Evolutionary conservation across 169 alveolate genomes (phyloP).

Genomic region (Eimeria brunetti): DNA sequence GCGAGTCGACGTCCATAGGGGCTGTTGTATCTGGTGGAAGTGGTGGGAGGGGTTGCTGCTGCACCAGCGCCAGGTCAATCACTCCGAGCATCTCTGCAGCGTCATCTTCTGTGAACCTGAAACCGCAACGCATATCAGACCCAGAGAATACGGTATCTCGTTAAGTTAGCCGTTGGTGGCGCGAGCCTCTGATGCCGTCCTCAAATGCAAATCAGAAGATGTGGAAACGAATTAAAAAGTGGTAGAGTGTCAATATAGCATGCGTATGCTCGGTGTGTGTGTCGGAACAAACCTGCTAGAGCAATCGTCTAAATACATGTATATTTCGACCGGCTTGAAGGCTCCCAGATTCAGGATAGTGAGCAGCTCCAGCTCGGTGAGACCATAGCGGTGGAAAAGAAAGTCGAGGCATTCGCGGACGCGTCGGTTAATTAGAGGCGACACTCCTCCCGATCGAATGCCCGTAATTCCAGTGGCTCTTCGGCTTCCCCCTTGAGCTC

Average conservation of each 20-base stretch:
- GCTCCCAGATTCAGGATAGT: slow-evolving; percentile 58
- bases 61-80: slow-evolving; percentile 66
- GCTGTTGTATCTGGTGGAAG: background rate
- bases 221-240: background rate
- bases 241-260: background rate
- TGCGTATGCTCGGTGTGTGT: background rate
- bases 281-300: slow-evolving; percentile 34
- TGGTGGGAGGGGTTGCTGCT: slow-evolving; percentile 57
- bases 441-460: slow-evolving; percentile 19
- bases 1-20: slow-evolving; percentile 36
- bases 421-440: slow-evolving; percentile 37
- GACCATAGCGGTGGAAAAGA: slow-evolving; percentile 50
- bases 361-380: slow-evolving; percentile 52
- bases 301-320: slow-evolving; percentile 60
- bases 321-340: slow-evolving; percentile 64
- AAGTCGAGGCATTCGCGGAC: slow-evolving; percentile 58
- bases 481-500: background rate
- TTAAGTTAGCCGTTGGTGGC: background rate
- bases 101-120: slow-evolving; percentile 67
- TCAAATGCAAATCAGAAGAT: background rate
- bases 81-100: slow-evolving; percentile 48
- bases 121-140: background rate
- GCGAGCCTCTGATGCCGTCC: background rate
- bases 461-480: slow-evolving; percentile 22
- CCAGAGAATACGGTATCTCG: background rate